Evolutionary conservation across 768 basidiomycete genomes (phyloP), one percentile per base, ranked within the genome.

Genomic region (Flagelloscypha sp.): DNA sequence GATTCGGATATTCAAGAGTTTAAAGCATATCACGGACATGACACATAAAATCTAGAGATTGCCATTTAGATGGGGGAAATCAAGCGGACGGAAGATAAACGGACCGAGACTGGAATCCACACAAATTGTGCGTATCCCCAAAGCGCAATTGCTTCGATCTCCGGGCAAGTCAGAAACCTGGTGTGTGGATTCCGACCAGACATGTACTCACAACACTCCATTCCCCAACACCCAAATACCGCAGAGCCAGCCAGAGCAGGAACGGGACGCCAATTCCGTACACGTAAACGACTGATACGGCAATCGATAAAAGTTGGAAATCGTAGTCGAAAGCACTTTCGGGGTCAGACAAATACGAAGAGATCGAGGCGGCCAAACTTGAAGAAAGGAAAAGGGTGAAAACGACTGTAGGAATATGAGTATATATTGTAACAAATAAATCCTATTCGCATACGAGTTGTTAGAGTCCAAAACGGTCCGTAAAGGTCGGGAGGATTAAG

Each of bases 381-480:
- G 94, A 95, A 17, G 85, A 93, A 39, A 95, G 76, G 66, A 93
- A 97, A 40, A 97, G 77, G 0, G 82, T 71, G 53, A 98, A 88
- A 28, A 95, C 83, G 43, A 99, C n/a, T n/a, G n/a, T n/a, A n/a
- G n/a, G n/a, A n/a, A n/a, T n/a, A n/a, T n/a, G n/a, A n/a, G n/a
- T n/a, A n/a, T n/a, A n/a, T n/a, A n/a, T n/a, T n/a, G n/a, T n/a
- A n/a, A n/a, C n/a, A n/a, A n/a, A n/a, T n/a, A n/a, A n/a, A n/a
- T n/a, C n/a, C n/a, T n/a, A n/a, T n/a, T n/a, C n/a, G n/a, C n/a
- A n/a, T n/a, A n/a, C n/a, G 76, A 1, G 94, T 98, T 1, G 92
- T 94, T 24, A 95, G 72, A 1, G 93, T 89, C 94, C 94, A 99
- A 65, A 99, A 97, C 1, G 94, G 92, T 0, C 93, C 93, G 53